These are phyloP conservation scores for Oenanthe javanica DNA, from an alignment of 140 eudicot species.

Conservation along the genomic window DNA sequence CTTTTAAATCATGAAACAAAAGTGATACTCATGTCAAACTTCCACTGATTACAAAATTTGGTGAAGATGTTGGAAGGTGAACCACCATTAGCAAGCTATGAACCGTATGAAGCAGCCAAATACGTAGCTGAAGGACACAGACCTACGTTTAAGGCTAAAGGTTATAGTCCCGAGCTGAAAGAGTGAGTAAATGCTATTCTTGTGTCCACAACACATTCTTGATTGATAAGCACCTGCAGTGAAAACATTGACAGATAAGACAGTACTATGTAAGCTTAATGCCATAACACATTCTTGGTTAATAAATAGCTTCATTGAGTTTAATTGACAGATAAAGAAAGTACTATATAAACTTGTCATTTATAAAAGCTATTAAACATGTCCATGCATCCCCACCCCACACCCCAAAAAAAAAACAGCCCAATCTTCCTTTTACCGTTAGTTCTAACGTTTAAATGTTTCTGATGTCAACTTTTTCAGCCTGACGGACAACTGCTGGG, in stretches of 20 bases:
- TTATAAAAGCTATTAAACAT: no score
- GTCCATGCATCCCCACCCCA: no score
- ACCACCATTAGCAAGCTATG: slow-evolving; percentile 69
- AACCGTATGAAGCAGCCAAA: slow-evolving; percentile 96
- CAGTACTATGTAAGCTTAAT: no score
- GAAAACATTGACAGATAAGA: no score
- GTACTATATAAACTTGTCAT: not conserved
- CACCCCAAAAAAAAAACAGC: no score
- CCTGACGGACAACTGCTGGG: slow-evolving; percentile 73
- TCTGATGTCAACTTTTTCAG: slow-evolving; percentile 19
- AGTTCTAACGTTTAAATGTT: not conserved
- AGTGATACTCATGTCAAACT: slow-evolving; percentile 29
- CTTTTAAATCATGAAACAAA: slow-evolving; percentile 70
- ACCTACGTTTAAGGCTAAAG: slow-evolving; percentile 60
- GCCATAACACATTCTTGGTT: no score
- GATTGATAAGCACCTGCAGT: not conserved
- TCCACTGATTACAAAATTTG: not conserved
- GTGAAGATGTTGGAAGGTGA: slow-evolving; percentile 97
- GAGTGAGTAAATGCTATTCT: not conserved
- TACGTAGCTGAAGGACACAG: slow-evolving; percentile 85
- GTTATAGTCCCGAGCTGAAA: slow-evolving; percentile 38
- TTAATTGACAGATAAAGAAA: no score
- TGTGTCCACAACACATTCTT: not conserved
- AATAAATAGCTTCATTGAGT: no score
- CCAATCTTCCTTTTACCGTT: no score